Evolutionary conservation across 306 rosid species (phyloP).

Genomic region (Rosa multiflora): DNA sequence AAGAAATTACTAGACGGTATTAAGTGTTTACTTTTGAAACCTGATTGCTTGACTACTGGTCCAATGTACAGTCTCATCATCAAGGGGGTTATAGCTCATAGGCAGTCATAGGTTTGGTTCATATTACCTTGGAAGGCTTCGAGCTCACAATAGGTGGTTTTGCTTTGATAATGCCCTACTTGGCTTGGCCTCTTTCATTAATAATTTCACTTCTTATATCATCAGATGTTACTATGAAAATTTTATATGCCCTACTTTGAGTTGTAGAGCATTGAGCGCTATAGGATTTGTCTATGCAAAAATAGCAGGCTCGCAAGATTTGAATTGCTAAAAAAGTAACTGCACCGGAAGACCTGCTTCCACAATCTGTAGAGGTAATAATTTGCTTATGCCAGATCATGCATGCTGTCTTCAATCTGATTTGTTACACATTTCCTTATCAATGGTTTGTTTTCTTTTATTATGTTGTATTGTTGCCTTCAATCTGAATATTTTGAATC

Average conservation of each 20-base stretch:
- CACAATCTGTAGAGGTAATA: conserved; percentile 65
- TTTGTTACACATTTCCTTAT: too few species aligned
- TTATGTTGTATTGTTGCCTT: too few species aligned
- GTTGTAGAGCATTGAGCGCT: neutral
- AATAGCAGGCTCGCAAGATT: conserved; percentile 61
- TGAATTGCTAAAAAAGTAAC: conserved; percentile 61
- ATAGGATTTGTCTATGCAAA: neutral
- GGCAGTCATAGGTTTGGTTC: too few species aligned
- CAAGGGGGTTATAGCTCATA: too few species aligned
- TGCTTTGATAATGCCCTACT: neutral
- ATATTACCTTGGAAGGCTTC: too few species aligned
- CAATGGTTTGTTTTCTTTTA: too few species aligned
- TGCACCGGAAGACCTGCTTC: conserved; percentile 71
- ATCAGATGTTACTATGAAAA: neutral
- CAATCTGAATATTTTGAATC: too few species aligned
- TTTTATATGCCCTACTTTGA: neutral
- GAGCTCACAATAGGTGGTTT: too few species aligned
- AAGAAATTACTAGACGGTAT: too few species aligned
- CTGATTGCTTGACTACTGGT: too few species aligned
- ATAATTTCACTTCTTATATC: neutral
- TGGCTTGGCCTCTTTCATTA: neutral
- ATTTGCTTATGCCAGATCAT: neutral
- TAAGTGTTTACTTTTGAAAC: too few species aligned
- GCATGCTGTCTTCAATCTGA: neutral
- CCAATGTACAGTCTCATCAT: too few species aligned